phyloP scores from a whole-genome alignment of 768 basidiomycete species.

The Epithele typhae region DNA sequence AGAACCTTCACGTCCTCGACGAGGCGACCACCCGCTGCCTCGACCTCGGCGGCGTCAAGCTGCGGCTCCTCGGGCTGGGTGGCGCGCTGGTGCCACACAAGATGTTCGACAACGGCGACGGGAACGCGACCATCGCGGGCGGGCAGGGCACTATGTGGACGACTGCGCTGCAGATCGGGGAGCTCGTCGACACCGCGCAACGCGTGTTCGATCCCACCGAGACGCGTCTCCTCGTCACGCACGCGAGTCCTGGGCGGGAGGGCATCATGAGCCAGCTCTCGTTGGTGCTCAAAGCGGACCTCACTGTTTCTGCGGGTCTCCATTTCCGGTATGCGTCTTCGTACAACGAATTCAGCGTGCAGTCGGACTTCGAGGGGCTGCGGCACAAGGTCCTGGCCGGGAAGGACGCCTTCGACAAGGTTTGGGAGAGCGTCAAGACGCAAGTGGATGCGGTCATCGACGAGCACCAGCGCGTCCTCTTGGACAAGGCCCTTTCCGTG shows the following conservation, averaged over 20 bases:
- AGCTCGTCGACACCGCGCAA: conserved; percentile 96
- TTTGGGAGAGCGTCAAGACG: conserved; percentile 91
- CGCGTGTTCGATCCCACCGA: conserved; percentile 90
- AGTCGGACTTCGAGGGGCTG: conserved; percentile 85
- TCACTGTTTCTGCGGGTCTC: conserved; percentile 90
- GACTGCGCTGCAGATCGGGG: conserved; percentile 94
- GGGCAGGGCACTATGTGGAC: conserved; percentile 99
- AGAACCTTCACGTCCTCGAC: conserved; percentile 89
- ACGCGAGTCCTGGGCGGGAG: conserved; percentile 89
- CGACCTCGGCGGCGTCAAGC: conserved; percentile 89
- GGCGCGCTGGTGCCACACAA: conserved; percentile 95
- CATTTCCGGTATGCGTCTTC: conserved; percentile 97
- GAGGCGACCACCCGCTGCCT: conserved; percentile 93
- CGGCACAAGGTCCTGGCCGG: conserved; percentile 72
- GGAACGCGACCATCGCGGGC: conserved; percentile 94
- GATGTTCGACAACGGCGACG: conserved; percentile 92
- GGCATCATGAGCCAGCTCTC: conserved; percentile 89
- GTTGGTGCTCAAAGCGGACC: conserved; percentile 87
- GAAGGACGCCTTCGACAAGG: conserved; percentile 80
- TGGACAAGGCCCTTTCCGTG: conserved; percentile 87
- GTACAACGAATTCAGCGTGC: conserved; percentile 96
- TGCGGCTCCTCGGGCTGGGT: conserved; percentile 92
- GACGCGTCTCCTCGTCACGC: conserved; percentile 89
- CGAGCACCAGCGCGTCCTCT: conserved; percentile 79
- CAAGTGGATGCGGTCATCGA: conserved; percentile 93